A percentile compares a stretch with the other conserved stretches of the same genome.
Evolutionary conservation across 2,329 filamentous ascomycete species (phyloP).

Genomic region (Colletotrichum australisinense): DNA sequence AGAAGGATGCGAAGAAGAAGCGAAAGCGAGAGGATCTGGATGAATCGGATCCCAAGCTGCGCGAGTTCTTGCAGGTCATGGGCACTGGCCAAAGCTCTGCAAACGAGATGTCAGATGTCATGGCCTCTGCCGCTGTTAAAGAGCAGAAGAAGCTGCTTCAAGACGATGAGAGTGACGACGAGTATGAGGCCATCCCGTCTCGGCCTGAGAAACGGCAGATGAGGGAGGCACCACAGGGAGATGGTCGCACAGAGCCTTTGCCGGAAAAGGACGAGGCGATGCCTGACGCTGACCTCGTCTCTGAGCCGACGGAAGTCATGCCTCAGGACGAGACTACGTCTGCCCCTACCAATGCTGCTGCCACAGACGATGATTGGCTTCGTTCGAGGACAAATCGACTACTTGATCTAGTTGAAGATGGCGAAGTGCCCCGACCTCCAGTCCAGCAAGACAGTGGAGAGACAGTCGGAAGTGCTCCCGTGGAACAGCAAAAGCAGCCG

Average conservation of each 20-base stretch:
- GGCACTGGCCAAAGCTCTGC: conserved; percentile 62
- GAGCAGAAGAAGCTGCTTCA: conserved; percentile 47
- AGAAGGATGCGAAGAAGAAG: conserved; percentile 63
- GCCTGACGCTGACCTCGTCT: conserved; percentile 13
- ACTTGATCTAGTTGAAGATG: conserved; percentile 85
- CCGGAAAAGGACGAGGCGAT: conserved; percentile 29
- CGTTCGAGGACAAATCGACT: conserved; percentile 88
- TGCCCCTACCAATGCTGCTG: conserved; percentile 37
- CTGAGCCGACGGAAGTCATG: conserved; percentile 12
- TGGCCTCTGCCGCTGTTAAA: conserved; percentile 27
- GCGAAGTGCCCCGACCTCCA: conserved; percentile 56
- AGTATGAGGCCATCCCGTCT: conserved; percentile 75
- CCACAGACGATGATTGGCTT: conserved; percentile 90
- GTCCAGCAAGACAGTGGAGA: conserved; percentile 36
- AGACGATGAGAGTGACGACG: conserved; percentile 76
- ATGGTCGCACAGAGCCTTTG: conserved; percentile 29
- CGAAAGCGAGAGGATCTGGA: conserved; percentile 72
- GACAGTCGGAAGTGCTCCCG: conserved; percentile 11
- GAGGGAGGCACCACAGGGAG: conserved; percentile 34
- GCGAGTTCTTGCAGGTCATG: conserved; percentile 89
- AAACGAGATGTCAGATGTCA: conserved; percentile 31
- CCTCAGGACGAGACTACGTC: conserved; percentile 23
- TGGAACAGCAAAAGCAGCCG: conserved; percentile 16
- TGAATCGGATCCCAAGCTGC: conserved; percentile 80
- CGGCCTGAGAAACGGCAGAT: conserved; percentile 60